phyloP scores from a whole-genome alignment of 2,329 filamentous ascomycete genomes.

The Fusarium tricinctum region DNA sequence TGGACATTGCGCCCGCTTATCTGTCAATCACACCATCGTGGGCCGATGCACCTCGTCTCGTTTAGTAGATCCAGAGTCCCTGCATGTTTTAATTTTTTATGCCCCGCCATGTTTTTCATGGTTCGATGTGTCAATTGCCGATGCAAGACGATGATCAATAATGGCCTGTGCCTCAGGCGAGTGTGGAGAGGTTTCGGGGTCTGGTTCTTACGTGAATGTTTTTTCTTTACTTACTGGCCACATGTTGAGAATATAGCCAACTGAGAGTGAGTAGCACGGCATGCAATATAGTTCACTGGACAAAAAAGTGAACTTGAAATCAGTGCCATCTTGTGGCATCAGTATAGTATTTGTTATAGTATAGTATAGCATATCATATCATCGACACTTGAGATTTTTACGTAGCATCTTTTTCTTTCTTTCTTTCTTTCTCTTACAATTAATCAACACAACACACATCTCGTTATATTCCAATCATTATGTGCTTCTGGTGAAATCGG shows the following conservation, averaged over 20 bases:
- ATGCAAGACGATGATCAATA: not conserved
- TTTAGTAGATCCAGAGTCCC: slow-evolving; percentile 4
- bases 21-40: slow-evolving; percentile 15
- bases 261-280: not conserved
- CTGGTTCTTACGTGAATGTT: not conserved
- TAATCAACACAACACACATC: slow-evolving; percentile 19
- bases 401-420: not conserved
- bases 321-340: slow-evolving; percentile 28
- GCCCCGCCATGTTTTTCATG: slow-evolving; percentile 12
- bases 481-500: slow-evolving; percentile 23
- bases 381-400: slow-evolving; percentile 16
- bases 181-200: slow-evolving; percentile 2
- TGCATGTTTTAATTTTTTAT: not conserved
- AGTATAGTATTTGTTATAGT: slow-evolving; percentile 36
- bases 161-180: slow-evolving; percentile 31
- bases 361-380: slow-evolving; percentile 28
- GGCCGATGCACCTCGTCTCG: not conserved
- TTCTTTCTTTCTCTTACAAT: slow-evolving; percentile 16
- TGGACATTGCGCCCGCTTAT: slow-evolving; percentile 16
- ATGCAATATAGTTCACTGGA: not conserved
- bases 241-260: not conserved
- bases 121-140: slow-evolving; percentile 13
- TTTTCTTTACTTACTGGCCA: not conserved
- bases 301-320: slow-evolving; percentile 2
- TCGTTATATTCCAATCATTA: slow-evolving; percentile 11